Evolutionary conservation across 2,329 filamentous ascomycete genomes (phyloP).

Genomic region (Huntiella bhutanensis): DNA sequence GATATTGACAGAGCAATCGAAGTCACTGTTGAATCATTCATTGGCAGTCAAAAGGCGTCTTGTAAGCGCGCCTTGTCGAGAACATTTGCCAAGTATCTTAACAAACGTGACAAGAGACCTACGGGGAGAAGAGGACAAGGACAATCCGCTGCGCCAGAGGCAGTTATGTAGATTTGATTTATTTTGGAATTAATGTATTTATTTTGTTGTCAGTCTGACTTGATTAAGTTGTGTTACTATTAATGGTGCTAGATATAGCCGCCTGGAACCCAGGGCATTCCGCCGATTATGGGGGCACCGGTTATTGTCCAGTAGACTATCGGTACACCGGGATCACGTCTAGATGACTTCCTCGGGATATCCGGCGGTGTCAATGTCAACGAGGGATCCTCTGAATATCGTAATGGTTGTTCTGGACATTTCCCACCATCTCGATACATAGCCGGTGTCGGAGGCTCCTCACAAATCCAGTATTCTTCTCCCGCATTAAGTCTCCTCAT

Average conservation of each 20-base stretch:
- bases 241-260: slow-evolving; percentile 8
- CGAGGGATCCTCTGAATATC: not conserved
- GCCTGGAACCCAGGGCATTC: slow-evolving; percentile 7
- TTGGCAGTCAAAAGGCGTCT: slow-evolving; percentile 89
- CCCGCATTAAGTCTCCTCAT: not conserved
- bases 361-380: not conserved
- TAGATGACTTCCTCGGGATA: slow-evolving; percentile 4
- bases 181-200: not conserved
- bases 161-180: slow-evolving; percentile 1
- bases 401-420: not conserved
- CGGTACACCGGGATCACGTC: slow-evolving; percentile 1
- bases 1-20: slow-evolving; percentile 96
- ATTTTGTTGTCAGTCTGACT: not conserved
- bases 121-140: not conserved
- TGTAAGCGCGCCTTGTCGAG: slow-evolving; percentile 90
- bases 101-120: slow-evolving; percentile 22
- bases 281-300: slow-evolving; percentile 5
- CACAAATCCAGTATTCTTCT: not conserved
- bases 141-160: slow-evolving; percentile 2
- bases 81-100: slow-evolving; percentile 88
- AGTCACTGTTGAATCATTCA: slow-evolving; percentile 89
- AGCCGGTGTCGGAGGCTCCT: slow-evolving; percentile 2
- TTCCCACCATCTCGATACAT: slow-evolving; percentile 4
- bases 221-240: not conserved
- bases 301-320: slow-evolving; percentile 8